Percentiles rank a stretch among this genome's conserved stretches.
phyloP scores from a whole-genome alignment of 2,329 filamentous ascomycete genomes.

The Gnomoniopsis smithogilvyi region DNA sequence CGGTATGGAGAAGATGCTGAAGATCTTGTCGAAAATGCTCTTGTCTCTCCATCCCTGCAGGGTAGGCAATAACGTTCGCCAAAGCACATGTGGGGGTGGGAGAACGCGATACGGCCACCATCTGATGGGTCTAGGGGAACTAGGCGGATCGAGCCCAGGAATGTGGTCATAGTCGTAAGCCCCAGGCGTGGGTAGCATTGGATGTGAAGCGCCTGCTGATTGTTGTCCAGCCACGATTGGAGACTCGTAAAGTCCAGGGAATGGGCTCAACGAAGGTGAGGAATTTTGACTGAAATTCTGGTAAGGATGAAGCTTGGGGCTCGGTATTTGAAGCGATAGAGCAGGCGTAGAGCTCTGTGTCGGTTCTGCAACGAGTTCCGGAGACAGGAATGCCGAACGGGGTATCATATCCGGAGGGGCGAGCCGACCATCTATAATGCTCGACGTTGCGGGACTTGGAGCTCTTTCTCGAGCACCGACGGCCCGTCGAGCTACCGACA shows the following conservation, averaged over 20 bases:
- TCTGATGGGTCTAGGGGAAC: conserved; percentile 45
- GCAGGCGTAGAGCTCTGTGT: conserved; percentile 15
- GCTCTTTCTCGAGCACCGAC: conserved; percentile 26
- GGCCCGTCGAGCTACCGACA: conserved; percentile 18
- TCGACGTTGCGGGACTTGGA: conserved; percentile 22
- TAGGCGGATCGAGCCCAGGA: conserved; percentile 36
- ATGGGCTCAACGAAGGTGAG: conserved; percentile 55
- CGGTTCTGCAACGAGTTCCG: conserved; percentile 19
- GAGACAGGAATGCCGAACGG: conserved; percentile 9
- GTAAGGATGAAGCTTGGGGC: conserved; percentile 38
- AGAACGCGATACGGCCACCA: conserved; percentile 83
- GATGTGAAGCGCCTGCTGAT: conserved; percentile 38
- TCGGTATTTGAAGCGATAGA: conserved; percentile 43
- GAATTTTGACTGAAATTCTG: conserved; percentile 44
- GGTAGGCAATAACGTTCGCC: conserved; percentile 81
- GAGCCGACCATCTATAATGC: conserved; percentile 27
- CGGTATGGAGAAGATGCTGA: conserved; percentile 81
- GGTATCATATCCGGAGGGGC: conserved; percentile 27
- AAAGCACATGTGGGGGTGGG: conserved; percentile 68
- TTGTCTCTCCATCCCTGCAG: conserved; percentile 79
- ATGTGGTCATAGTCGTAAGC: conserved; percentile 27
- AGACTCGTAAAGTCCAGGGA: conserved; percentile 66
- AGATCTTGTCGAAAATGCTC: conserved; percentile 75
- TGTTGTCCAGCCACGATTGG: conserved; percentile 29
- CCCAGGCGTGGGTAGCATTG: conserved; percentile 49